Evolutionary conservation across 306 rosid species (phyloP).

Genomic region (Cucumis sativus): DNA sequence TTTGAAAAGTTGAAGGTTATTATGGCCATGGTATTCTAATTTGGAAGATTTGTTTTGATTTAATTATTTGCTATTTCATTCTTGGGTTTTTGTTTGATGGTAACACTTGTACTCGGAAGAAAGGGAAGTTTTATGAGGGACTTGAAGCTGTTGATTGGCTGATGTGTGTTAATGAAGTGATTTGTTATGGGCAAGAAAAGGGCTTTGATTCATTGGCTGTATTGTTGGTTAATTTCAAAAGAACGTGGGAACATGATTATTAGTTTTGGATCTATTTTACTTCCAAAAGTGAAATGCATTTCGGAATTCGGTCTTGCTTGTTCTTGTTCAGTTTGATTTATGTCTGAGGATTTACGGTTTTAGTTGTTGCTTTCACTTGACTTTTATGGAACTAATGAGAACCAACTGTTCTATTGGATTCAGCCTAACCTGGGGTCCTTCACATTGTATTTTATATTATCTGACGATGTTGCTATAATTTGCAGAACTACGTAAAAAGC

Average conservation of each 20-base stretch:
- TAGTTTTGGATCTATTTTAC: not conserved
- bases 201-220: not conserved
- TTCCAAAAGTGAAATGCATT: not conserved
- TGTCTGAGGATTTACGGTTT: not conserved
- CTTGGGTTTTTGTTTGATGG: not conserved
- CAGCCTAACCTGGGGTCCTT: not conserved
- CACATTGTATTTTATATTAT: not conserved
- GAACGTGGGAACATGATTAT: not conserved
- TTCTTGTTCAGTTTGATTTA: not conserved
- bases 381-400: not conserved
- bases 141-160: not conserved
- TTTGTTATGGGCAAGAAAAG: not conserved
- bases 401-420: not conserved
- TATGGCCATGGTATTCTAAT: not conserved
- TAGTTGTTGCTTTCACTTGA: not conserved
- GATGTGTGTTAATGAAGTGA: not conserved
- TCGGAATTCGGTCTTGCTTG: not conserved
- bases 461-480: not conserved
- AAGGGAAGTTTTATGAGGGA: not conserved
- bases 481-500: constrained; percentile 46
- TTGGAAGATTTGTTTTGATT: not conserved
- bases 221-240: not conserved
- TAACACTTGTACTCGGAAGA: not conserved
- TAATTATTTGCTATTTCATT: not conserved
- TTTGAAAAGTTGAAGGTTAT: not conserved